A percentile compares a stretch with the other conserved stretches of the same genome.
These are phyloP conservation scores for Zygosaccharomyces bailii DNA, from an alignment of 805 yeast species.

Conservation along the genomic window DNA sequence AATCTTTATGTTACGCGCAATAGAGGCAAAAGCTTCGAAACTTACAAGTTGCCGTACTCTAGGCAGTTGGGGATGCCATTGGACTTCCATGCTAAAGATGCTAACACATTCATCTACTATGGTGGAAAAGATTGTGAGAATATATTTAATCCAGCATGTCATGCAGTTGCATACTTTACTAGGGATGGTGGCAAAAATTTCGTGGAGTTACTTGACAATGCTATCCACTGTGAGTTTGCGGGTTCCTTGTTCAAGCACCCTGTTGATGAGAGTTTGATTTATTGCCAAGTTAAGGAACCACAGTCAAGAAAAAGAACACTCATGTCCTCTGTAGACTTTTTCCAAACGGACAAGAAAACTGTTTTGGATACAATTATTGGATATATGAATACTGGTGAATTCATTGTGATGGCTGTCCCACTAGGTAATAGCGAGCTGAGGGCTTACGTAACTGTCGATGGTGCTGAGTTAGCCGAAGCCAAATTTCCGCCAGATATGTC, in stretches of 20 bases:
- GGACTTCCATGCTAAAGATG: slow-evolving; percentile 58
- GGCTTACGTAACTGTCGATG: slow-evolving; percentile 78
- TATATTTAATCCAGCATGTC: slow-evolving; percentile 49
- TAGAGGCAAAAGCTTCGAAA: slow-evolving; percentile 58
- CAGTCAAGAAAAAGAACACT: slow-evolving; percentile 34
- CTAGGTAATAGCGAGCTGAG: slow-evolving; percentile 50
- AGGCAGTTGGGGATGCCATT: slow-evolving; percentile 42
- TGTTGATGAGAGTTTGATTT: slow-evolving; percentile 50
- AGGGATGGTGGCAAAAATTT: slow-evolving; percentile 66
- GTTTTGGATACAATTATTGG: slow-evolving; percentile 64
- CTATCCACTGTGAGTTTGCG: slow-evolving; percentile 63
- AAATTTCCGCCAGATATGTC: slow-evolving; percentile 64
- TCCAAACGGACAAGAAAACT: slow-evolving; percentile 38
- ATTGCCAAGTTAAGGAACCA: slow-evolving; percentile 53
- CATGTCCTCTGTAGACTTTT: slow-evolving; percentile 55
- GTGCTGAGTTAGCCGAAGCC: slow-evolving; percentile 70
- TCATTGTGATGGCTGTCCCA: slow-evolving; percentile 65
- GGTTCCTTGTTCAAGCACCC: slow-evolving; percentile 47
- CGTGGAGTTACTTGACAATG: slow-evolving; percentile 49
- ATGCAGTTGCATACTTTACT: slow-evolving; percentile 57
- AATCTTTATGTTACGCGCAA: slow-evolving; percentile 58
- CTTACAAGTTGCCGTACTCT: slow-evolving; percentile 50
- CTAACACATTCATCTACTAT: slow-evolving; percentile 62
- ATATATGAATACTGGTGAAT: slow-evolving; percentile 67
- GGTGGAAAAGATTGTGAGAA: slow-evolving; percentile 59